A percentile compares a stretch with the other conserved stretches of the same genome.
Conservation (phyloP, 73 alveolate genomes). For the Stentor coeruleus region DNA sequence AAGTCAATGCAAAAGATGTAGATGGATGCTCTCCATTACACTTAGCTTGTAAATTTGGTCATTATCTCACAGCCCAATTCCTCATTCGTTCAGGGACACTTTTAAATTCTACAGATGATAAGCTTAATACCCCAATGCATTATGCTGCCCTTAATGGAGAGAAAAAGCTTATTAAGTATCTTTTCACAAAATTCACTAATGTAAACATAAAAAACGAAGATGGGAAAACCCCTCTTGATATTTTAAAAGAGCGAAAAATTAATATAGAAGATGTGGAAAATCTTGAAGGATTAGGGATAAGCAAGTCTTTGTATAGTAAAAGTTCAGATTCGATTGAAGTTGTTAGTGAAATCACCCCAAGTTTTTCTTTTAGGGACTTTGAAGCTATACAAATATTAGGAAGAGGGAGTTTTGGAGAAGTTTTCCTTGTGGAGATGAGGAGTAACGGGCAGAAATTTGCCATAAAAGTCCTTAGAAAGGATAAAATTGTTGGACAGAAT, state of each 20-base stretch:
- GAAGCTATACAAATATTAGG: slow-evolving; percentile 72
- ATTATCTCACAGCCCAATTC: background rate
- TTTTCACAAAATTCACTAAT: background rate
- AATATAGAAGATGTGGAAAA: background rate
- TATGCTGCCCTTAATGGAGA: background rate
- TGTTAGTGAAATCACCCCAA: background rate
- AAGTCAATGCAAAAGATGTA: background rate
- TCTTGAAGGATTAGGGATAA: background rate
- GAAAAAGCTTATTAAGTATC: background rate
- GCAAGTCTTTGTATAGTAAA: too few relatives aligned
- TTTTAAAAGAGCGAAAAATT: background rate
- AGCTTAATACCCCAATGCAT: background rate
- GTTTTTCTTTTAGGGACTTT: slow-evolving; percentile 68
- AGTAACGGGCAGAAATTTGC: slow-evolving; percentile 78
- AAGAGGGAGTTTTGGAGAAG: slow-evolving; percentile 92
- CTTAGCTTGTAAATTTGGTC: background rate
- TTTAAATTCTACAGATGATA: background rate
- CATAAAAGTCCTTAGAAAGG: slow-evolving; percentile 76
- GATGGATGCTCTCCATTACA: background rate
- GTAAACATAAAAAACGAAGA: background rate
- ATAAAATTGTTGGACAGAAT: slow-evolving; percentile 49
- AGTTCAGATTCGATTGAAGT: too few relatives aligned
- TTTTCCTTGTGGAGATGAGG: slow-evolving; percentile 68
- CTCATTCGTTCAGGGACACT: background rate
- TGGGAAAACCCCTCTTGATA: background rate